Evolutionary conservation across 2,329 filamentous ascomycete species (phyloP).

Genomic region (Drechslerella dactyloides): DNA sequence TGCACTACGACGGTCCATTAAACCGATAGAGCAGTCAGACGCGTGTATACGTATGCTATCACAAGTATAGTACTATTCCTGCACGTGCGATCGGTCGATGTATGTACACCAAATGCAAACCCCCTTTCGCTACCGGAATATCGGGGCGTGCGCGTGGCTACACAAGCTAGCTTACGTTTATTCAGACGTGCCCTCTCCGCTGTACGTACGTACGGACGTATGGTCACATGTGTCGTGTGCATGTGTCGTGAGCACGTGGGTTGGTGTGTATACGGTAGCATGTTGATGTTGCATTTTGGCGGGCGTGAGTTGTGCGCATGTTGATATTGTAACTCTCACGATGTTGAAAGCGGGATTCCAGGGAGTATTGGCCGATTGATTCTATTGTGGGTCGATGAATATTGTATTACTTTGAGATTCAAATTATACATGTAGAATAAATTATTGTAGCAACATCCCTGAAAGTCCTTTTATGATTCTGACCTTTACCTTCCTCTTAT

Average conservation of each 20-base stretch:
- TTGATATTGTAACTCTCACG: neutral
- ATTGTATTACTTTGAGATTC: no score
- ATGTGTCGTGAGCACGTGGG: neutral
- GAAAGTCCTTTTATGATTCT: no score
- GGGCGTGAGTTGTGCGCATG: neutral
- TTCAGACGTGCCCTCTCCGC: neutral
- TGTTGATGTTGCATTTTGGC: constrained; percentile 7
- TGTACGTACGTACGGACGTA: no score
- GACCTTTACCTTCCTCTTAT: no score
- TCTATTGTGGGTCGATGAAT: no score
- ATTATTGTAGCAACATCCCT: no score
- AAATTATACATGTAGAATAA: neutral
- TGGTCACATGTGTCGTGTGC: neutral
- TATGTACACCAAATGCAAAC: neutral
- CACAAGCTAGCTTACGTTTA: constrained; percentile 1
- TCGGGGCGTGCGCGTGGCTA: neutral
- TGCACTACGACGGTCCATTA: no score
- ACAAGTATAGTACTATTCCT: no score
- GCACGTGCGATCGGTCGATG: no score
- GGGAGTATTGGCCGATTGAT: neutral
- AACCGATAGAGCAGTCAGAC: no score
- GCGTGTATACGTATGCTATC: no score
- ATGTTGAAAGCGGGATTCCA: no score
- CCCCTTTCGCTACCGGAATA: constrained; percentile 1
- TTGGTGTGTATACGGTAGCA: neutral